These are phyloP conservation scores for Dichotomocladium elegans DNA, from an alignment of 371 early-diverging fungal genomes.

Conservation along the genomic window DNA sequence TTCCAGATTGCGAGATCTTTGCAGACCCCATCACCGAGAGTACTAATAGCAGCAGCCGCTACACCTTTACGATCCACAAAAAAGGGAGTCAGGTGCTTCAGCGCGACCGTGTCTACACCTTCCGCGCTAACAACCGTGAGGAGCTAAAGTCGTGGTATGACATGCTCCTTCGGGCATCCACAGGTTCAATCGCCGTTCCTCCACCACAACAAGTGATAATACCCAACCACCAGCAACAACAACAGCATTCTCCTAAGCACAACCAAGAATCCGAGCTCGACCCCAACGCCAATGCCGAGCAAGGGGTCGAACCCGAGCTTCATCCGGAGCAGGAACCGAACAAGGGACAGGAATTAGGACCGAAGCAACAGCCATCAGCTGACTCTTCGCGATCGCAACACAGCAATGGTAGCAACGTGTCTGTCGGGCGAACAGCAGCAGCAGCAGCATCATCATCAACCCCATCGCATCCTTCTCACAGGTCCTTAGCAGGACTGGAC, in stretches of 20 bases:
- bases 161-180: conserved; percentile 11
- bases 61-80: conserved; percentile 13
- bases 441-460: background rate
- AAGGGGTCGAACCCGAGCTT: too few species aligned
- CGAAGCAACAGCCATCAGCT: too few species aligned
- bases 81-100: conserved; percentile 11
- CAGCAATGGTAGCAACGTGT: too few species aligned
- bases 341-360: too few species aligned
- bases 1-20: conserved; percentile 22
- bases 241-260: too few species aligned
- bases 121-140: conserved; percentile 10
- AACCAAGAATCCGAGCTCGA: too few species aligned
- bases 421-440: too few species aligned
- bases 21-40: conserved; percentile 5
- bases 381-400: too few species aligned
- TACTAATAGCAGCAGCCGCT: background rate
- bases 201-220: too few species aligned
- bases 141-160: conserved; percentile 13
- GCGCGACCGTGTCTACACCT: conserved; percentile 10
- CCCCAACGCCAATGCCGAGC: too few species aligned
- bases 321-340: too few species aligned
- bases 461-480: background rate
- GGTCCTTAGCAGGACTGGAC: background rate
- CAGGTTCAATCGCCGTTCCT: background rate
- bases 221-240: too few species aligned